phyloP scores from a whole-genome alignment of 2,329 filamentous ascomycete genomes.

The Cladophialophora exuberans region DNA sequence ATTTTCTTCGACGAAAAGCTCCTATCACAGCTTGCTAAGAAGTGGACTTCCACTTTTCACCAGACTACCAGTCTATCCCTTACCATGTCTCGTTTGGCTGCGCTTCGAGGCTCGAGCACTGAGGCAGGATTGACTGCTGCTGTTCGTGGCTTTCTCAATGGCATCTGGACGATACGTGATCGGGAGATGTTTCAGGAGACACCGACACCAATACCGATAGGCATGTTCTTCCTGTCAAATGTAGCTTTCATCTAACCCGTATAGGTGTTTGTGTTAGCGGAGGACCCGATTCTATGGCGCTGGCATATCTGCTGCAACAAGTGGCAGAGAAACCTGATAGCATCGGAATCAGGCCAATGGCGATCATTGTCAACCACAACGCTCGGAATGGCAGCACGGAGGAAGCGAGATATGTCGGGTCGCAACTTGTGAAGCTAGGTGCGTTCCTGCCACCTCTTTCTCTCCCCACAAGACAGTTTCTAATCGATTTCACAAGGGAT shows the following conservation, averaged over 20 bases:
- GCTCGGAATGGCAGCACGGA: constrained; percentile 57
- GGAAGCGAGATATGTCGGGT: constrained; percentile 58
- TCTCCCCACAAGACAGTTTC: too few relatives aligned
- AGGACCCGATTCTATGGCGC: constrained; percentile 96
- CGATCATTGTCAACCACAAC: constrained; percentile 65
- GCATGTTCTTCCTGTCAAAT: not conserved
- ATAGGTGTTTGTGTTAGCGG: constrained; percentile 75
- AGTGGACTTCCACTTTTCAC: not conserved
- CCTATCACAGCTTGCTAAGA: not conserved
- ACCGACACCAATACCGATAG: constrained; percentile 18
- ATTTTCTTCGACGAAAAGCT: too few relatives aligned
- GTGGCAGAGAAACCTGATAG: constrained; percentile 36
- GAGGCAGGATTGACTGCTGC: not conserved
- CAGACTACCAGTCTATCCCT: not conserved
- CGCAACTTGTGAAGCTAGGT: constrained; percentile 51
- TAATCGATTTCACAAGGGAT: too few relatives aligned
- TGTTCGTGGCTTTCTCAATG: not conserved
- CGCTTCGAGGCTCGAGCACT: not conserved
- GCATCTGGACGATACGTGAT: constrained; percentile 3
- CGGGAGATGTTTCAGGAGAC: not conserved
- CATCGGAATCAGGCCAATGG: constrained; percentile 45
- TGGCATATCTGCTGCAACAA: constrained; percentile 72
- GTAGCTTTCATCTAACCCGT: constrained; percentile 1
- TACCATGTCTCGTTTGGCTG: not conserved
- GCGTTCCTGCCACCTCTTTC: too few relatives aligned